Conservation (phyloP, 1,284 basidiomycete genomes). For the Sparassis latifolia region DNA sequence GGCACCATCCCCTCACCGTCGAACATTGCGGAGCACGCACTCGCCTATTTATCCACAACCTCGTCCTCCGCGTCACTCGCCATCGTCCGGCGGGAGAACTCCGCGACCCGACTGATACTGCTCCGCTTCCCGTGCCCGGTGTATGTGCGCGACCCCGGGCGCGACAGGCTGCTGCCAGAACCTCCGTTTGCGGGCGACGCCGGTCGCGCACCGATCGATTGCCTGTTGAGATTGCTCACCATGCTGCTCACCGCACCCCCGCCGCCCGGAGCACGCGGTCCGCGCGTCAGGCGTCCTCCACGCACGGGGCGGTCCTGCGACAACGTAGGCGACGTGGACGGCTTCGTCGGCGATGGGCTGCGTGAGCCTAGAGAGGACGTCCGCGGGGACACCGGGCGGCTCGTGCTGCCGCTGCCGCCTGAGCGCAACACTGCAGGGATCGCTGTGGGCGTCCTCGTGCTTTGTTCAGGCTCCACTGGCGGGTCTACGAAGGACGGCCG, state of each 20-base stretch:
- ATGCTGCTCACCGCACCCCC: slow-evolving; percentile 45
- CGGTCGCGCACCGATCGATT: slow-evolving; percentile 22
- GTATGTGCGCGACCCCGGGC: slow-evolving; percentile 22
- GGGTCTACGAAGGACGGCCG: slow-evolving; percentile 21
- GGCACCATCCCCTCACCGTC: too few species aligned
- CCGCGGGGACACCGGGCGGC: slow-evolving; percentile 26
- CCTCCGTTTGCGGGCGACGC: slow-evolving; percentile 22
- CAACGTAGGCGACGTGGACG: slow-evolving; percentile 27
- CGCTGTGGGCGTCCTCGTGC: slow-evolving; percentile 27
- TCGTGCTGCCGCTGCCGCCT: slow-evolving; percentile 31
- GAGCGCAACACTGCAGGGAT: slow-evolving; percentile 39
- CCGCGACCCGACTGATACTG: slow-evolving; percentile 38
- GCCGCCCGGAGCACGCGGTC: slow-evolving; percentile 31
- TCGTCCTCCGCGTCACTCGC: slow-evolving; percentile 78
- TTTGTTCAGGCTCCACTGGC: slow-evolving; percentile 22
- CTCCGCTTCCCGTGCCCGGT: slow-evolving; percentile 27
- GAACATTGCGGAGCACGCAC: not conserved
- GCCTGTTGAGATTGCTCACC: slow-evolving; percentile 48
- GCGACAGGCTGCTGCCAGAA: slow-evolving; percentile 12
- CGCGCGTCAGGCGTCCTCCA: slow-evolving; percentile 44
- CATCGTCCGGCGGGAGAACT: slow-evolving; percentile 69
- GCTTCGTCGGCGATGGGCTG: slow-evolving; percentile 33
- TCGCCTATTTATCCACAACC: slow-evolving; percentile 30
- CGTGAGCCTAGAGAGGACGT: slow-evolving; percentile 27
- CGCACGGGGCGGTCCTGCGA: slow-evolving; percentile 44